These are phyloP conservation scores for Pisolithus marmoratus DNA, from an alignment of 768 basidiomycete genomes.

Conservation along the genomic window DNA sequence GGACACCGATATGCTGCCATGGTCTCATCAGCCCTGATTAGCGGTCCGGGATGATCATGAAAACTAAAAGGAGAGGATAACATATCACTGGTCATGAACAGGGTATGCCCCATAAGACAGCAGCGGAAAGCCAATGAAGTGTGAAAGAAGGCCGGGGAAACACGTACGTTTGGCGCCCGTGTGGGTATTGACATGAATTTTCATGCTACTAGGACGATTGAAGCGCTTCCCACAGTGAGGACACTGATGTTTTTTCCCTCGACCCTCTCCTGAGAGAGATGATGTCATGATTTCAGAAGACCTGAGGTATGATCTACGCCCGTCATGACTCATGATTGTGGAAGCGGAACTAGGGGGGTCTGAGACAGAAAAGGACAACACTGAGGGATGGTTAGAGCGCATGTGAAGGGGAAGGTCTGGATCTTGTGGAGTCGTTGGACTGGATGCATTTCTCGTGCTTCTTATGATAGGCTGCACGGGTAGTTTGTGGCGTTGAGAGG, in stretches of 20 bases:
- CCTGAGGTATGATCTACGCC: constrained; percentile 24
- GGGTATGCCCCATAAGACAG: neutral
- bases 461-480: neutral
- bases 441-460: constrained; percentile 13
- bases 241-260: constrained; percentile 33
- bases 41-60: neutral
- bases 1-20: constrained; percentile 65
- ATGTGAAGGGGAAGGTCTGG: constrained; percentile 22
- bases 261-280: constrained; percentile 24
- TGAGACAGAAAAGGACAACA: constrained; percentile 29
- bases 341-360: constrained; percentile 23
- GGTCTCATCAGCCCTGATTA: constrained; percentile 13
- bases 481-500: constrained; percentile 17
- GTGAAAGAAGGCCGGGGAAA: constrained; percentile 3
- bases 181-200: constrained; percentile 38
- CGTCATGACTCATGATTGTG: constrained; percentile 23
- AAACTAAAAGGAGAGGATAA: neutral
- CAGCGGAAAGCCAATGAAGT: neutral
- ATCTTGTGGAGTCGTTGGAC: constrained; percentile 27
- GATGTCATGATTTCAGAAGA: constrained; percentile 22
- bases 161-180: constrained; percentile 34
- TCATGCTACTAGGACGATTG: constrained; percentile 37
- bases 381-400: constrained; percentile 25
- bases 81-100: neutral
- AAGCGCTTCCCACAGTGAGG: constrained; percentile 36